Base-by-base conservation (phyloP, 2,329 filamentous ascomycete species). In the Neospermospora avenae region DNA sequence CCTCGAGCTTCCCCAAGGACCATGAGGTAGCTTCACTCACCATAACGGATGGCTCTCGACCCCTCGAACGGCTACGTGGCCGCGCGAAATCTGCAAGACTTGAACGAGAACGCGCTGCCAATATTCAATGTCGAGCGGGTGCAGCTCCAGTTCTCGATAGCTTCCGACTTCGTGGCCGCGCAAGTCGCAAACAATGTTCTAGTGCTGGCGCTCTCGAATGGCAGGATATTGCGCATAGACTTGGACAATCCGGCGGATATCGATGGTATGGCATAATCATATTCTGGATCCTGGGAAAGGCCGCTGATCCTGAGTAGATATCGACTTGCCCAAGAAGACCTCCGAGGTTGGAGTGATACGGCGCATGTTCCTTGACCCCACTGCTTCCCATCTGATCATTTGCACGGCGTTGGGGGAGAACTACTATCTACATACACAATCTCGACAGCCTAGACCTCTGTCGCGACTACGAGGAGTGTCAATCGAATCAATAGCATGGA, bases 151-250 rank as follows among this genome's bases (percentile, higher is more conserved):
- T 99, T 99, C 81, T 89, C 91, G 62, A 88, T 98, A 70, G 91
- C 93, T 1, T 92, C 93, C 66, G 91, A 97, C 75, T 98, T 99
- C 73, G 95, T 96, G 51, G 93, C 95, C 18, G 93, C 93, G 42
- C 93, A 97, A 76, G 93, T 98, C 58, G 93, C 93, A 65, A 98
- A 99, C 76, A 97, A 99, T 79, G 93, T 98, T 63, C 83, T 99
- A 59, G 87, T 98, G 22, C 81, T 99, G 55, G 95, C 95, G 42
- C 83, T 99, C 39, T 93, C 92, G 4, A 97, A 93, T 60, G 91
- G 92, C 54, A 88, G 93, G 68, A 95, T 99, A 65, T 79, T 99
- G 61, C 86, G 95, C 62, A 99, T 99, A 74, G 95, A 98, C 74
- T 79, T 98, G 55, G 92, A 97, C 75, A 90, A 88, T 71, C 90